These are phyloP conservation scores for Phascolomyces articulosus DNA, from an alignment of 371 early-diverging fungal genomes.

Conservation along the genomic window DNA sequence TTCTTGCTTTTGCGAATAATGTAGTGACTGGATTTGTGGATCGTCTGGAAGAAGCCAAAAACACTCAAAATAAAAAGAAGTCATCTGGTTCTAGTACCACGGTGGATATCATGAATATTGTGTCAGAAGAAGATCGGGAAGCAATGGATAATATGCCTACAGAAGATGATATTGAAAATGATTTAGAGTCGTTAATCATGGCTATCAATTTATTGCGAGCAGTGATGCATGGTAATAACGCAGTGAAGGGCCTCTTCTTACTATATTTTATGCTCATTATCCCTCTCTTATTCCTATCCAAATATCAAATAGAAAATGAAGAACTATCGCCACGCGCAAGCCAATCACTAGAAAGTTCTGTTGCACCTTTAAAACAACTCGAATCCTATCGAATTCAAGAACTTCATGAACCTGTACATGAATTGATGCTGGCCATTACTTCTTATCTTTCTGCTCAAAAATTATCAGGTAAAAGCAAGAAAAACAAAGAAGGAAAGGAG, in stretches of 20 bases:
- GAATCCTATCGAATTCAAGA: constrained; percentile 52
- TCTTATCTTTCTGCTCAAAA: constrained; percentile 39
- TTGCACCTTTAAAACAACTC: constrained; percentile 60
- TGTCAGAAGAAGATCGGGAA: constrained; percentile 36
- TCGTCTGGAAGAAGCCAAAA: constrained; percentile 15
- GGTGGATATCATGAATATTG: constrained; percentile 39
- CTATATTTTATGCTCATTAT: no score
- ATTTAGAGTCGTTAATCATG: constrained; percentile 41
- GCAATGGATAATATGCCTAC: constrained; percentile 27
- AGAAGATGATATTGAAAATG: constrained; percentile 61
- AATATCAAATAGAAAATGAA: constrained; percentile 47
- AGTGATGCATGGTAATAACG: constrained; percentile 51
- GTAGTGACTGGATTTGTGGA: constrained; percentile 56
- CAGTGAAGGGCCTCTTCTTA: no score
- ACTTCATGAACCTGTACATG: constrained; percentile 61
- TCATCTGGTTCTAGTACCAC: neutral
- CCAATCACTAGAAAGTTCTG: constrained; percentile 50
- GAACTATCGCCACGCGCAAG: constrained; percentile 48
- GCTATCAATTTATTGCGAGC: constrained; percentile 50
- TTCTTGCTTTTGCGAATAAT: constrained; percentile 77
- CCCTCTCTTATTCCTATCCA: no score
- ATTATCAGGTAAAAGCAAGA: constrained; percentile 22
- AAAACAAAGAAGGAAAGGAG: constrained; percentile 27
- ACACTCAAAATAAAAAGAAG: constrained; percentile 5
- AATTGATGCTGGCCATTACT: constrained; percentile 59